Conservation (phyloP, 805 yeast genomes). For the Metschnikowia lunata region DNA sequence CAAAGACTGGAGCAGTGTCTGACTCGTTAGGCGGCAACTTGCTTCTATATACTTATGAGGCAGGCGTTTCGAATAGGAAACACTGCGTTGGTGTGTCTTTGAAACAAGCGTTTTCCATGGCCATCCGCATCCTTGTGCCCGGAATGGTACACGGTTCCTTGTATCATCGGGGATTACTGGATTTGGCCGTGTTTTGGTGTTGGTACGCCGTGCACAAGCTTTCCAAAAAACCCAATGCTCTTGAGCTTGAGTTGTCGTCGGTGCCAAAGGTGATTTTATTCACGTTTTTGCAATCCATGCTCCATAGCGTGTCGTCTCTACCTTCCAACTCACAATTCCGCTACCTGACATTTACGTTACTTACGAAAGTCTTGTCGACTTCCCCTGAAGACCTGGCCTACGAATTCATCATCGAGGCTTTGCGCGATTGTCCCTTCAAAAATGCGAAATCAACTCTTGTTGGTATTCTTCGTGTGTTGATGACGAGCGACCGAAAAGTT, state of each 20-base stretch:
- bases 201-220: conserved; percentile 33
- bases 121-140: conserved; percentile 32
- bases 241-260: conserved; percentile 28
- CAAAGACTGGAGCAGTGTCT: conserved; percentile 23
- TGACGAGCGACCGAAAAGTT: conserved; percentile 24
- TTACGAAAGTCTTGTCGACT: conserved; percentile 58
- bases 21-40: conserved; percentile 29
- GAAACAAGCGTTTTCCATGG: conserved; percentile 17
- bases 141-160: conserved; percentile 28
- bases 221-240: conserved; percentile 10
- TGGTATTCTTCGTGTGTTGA: conserved; percentile 65
- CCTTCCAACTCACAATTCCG: conserved; percentile 26
- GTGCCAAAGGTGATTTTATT: conserved; percentile 29
- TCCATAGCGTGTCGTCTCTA: conserved; percentile 16
- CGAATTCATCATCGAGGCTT: conserved; percentile 57
- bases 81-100: conserved; percentile 10
- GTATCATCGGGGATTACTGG: conserved; percentile 21
- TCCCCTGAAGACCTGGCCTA: conserved; percentile 55
- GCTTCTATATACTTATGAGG: conserved; percentile 14
- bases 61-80: conserved; percentile 3
- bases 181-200: conserved; percentile 32
- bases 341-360: conserved; percentile 50
- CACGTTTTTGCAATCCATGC: conserved; percentile 29
- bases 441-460: conserved; percentile 57
- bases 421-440: conserved; percentile 62